Percentiles rank a stretch among this genome's conserved stretches.
phyloP scores from a whole-genome alignment of 192 early-diverging fungal species.

The Linnemannia elongata region DNA sequence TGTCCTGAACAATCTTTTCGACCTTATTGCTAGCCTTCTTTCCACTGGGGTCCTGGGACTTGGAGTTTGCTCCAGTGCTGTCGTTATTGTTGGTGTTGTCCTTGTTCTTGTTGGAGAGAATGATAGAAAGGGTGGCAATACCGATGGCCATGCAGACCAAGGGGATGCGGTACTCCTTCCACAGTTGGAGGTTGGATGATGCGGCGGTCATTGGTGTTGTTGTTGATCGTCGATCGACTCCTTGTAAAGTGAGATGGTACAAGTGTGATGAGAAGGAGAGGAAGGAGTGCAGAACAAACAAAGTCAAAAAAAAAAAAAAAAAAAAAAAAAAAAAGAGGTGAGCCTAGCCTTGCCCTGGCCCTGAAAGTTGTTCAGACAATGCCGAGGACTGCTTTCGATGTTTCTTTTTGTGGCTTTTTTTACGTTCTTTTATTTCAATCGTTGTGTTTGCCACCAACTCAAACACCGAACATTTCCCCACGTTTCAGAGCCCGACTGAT shows the following conservation, averaged over 20 bases:
- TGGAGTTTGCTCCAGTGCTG: neutral
- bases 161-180: conserved; percentile 56
- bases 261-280: neutral
- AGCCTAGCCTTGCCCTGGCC: neutral
- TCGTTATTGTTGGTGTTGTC: conserved; percentile 6
- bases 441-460: neutral
- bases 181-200: conserved; percentile 44
- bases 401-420: conserved; percentile 1
- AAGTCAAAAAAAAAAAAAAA: neutral
- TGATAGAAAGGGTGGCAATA: conserved; percentile 48
- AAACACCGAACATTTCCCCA: neutral
- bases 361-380: neutral
- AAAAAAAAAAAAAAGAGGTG: neutral
- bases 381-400: conserved; percentile 3
- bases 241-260: neutral
- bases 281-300: neutral
- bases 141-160: conserved; percentile 53
- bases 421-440: neutral
- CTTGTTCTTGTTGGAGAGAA: conserved; percentile 43
- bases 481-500: conserved; percentile 5
- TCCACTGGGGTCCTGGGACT: neutral
- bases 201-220: conserved; percentile 26
- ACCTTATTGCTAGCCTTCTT: conserved; percentile 24
- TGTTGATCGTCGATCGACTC: conserved; percentile 3
- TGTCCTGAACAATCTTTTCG: conserved; percentile 32